These are phyloP conservation scores for Didymella glomerata DNA, from an alignment of 2,329 filamentous ascomycete species.

Conservation along the genomic window DNA sequence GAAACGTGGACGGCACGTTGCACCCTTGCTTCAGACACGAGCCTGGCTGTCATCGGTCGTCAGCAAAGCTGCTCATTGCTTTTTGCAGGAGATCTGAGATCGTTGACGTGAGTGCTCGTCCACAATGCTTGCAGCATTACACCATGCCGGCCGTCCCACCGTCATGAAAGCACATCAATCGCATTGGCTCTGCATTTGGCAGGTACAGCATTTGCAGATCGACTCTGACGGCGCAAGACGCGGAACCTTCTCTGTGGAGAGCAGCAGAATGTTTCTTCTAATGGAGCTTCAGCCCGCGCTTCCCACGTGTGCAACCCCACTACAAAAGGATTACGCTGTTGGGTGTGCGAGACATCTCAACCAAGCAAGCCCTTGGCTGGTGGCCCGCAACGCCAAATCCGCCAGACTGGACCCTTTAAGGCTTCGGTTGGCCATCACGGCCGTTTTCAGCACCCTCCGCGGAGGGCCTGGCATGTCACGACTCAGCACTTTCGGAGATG, in stretches of 20 bases:
- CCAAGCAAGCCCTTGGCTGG: slow-evolving; percentile 37
- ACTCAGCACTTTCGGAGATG: slow-evolving; percentile 12
- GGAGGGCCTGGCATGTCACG: slow-evolving; percentile 10
- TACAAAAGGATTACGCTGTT: slow-evolving; percentile 32
- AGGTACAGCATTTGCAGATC: slow-evolving; percentile 9
- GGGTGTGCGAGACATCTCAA: slow-evolving; percentile 45
- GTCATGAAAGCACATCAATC: not conserved
- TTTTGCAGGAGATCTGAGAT: slow-evolving; percentile 5
- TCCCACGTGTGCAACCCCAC: slow-evolving; percentile 41
- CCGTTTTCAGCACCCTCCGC: slow-evolving; percentile 25
- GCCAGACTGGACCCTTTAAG: slow-evolving; percentile 34
- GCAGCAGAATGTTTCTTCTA: slow-evolving; percentile 3
- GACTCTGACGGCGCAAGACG: slow-evolving; percentile 6
- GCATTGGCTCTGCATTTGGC: slow-evolving; percentile 3
- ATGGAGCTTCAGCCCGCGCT: slow-evolving; percentile 21
- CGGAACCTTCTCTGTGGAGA: slow-evolving; percentile 3
- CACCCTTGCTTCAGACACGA: slow-evolving; percentile 40
- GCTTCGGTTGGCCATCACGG: slow-evolving; percentile 24
- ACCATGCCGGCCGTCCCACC: not conserved
- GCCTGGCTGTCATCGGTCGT: slow-evolving; percentile 25
- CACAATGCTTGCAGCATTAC: slow-evolving; percentile 1
- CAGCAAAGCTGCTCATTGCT: slow-evolving; percentile 12
- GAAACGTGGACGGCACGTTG: slow-evolving; percentile 49
- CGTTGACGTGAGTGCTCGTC: slow-evolving; percentile 4
- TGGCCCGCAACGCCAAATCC: slow-evolving; percentile 28